Conservation (phyloP, 2,329 filamentous ascomycete species). For the Beauveria asiatica region DNA sequence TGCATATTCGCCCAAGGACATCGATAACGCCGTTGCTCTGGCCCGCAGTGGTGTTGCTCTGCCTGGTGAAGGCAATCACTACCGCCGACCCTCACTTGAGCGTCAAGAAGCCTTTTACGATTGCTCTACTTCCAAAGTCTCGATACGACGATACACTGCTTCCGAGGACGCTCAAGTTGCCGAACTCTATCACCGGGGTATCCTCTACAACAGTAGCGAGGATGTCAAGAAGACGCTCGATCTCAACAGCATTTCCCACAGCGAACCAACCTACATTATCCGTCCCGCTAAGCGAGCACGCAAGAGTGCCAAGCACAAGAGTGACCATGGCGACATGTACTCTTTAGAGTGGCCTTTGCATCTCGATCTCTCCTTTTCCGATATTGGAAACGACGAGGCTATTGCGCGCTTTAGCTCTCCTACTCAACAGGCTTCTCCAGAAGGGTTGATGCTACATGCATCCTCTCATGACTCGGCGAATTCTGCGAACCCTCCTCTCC, state of each 20-base stretch:
- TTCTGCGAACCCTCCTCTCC: constrained; percentile 21
- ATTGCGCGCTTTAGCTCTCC: constrained; percentile 28
- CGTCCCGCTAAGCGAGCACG: constrained; percentile 26
- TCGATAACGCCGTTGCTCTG: constrained; percentile 25
- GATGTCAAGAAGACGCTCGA: constrained; percentile 20
- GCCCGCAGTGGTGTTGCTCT: constrained; percentile 27
- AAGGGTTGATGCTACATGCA: constrained; percentile 15
- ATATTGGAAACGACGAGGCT: constrained; percentile 31
- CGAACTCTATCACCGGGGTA: constrained; percentile 35
- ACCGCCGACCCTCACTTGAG: constrained; percentile 33
- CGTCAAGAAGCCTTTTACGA: constrained; percentile 40
- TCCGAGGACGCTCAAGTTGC: constrained; percentile 29
- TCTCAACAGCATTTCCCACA: constrained; percentile 30
- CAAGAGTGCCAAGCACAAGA: constrained; percentile 16
- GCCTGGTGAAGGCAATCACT: constrained; percentile 27
- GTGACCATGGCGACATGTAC: constrained; percentile 12
- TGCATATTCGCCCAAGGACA: not conserved
- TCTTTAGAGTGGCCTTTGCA: constrained; percentile 21
- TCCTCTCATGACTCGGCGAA: constrained; percentile 15
- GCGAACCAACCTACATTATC: constrained; percentile 30
- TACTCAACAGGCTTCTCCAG: constrained; percentile 15
- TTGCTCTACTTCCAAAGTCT: constrained; percentile 25
- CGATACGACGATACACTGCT: constrained; percentile 17
- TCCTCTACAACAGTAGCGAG: constrained; percentile 30
- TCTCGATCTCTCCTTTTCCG: constrained; percentile 35